phyloP scores from a whole-genome alignment of 1,139 yeast genomes.

The Geotrichum klebahnii region DNA sequence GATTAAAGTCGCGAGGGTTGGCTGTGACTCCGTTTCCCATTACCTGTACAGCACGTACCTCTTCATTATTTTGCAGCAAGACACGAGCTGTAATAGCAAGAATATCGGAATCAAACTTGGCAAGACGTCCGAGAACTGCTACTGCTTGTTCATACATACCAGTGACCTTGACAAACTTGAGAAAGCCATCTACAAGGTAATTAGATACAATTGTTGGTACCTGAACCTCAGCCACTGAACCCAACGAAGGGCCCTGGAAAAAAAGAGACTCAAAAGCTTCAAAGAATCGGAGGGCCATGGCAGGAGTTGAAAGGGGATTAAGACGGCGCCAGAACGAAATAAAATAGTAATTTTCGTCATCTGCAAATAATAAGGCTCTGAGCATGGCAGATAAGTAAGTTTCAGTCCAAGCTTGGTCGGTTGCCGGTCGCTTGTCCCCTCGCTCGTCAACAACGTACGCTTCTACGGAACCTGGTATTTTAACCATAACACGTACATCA shows the following conservation, averaged over 20 bases:
- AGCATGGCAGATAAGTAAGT: conserved; percentile 72
- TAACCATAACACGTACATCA: conserved; percentile 68
- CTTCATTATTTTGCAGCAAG: conserved; percentile 62
- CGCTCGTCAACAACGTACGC: conserved; percentile 58
- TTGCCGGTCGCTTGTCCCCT: conserved; percentile 45
- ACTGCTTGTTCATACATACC: conserved; percentile 59
- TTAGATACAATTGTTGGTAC: conserved; percentile 67
- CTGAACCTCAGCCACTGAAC: conserved; percentile 58
- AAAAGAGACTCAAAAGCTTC: conserved; percentile 59
- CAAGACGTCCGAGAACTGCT: conserved; percentile 47
- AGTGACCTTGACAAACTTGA: conserved; percentile 61
- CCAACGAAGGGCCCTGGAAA: conserved; percentile 62
- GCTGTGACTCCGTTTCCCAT: conserved; percentile 57
- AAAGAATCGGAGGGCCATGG: conserved; percentile 53
- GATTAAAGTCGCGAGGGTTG: conserved; percentile 59
- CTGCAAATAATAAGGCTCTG: conserved; percentile 65
- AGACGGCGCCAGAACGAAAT: conserved; percentile 60
- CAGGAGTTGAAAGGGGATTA: conserved; percentile 52
- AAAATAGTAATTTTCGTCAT: conserved; percentile 61
- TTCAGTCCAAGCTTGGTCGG: conserved; percentile 63
- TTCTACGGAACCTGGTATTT: conserved; percentile 75
- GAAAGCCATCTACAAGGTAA: conserved; percentile 70
- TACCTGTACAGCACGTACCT: conserved; percentile 67
- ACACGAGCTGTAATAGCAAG: conserved; percentile 60
- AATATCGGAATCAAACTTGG: conserved; percentile 46